Evolutionary conservation across 208 protist genomes (phyloP).

Genomic region (Leishmania major): DNA sequence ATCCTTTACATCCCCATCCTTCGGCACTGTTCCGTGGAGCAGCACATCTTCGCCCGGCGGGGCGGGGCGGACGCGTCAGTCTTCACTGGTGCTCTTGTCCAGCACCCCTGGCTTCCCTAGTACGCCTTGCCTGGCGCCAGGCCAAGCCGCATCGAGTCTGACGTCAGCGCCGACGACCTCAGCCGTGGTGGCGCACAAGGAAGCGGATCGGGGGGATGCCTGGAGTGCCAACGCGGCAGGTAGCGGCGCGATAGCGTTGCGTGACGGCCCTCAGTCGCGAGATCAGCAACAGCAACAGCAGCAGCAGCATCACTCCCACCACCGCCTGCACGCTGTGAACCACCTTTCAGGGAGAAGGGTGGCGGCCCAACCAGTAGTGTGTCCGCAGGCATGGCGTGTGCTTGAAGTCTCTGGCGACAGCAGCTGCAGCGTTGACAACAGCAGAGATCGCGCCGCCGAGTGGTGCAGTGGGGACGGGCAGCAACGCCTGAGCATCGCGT

Average conservation of each 20-base stretch:
- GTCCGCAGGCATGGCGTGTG: not conserved
- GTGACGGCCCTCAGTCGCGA: not conserved
- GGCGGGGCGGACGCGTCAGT: not conserved
- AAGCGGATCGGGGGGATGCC: not conserved
- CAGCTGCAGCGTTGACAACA: not conserved
- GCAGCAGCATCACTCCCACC: not conserved
- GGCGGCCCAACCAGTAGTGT: not conserved
- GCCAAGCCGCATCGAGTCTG: not conserved
- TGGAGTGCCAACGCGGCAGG: not conserved
- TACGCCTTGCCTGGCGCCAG: not conserved
- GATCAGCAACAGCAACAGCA: not conserved
- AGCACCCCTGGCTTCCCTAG: not conserved
- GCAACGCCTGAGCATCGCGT: not conserved
- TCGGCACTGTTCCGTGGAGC: not conserved
- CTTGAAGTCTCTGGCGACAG: not conserved
- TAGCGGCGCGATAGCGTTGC: not conserved
- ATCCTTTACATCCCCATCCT: not conserved
- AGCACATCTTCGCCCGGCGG: not conserved
- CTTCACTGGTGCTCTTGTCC: not conserved
- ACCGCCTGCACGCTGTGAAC: not conserved
- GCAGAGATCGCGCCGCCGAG: not conserved
- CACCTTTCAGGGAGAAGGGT: not conserved
- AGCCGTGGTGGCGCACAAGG: not conserved
- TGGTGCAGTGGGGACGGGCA: not conserved
- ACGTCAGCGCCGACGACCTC: not conserved